Conservation (phyloP, 768 basidiomycete genomes). For the Hericium alpestre region DNA sequence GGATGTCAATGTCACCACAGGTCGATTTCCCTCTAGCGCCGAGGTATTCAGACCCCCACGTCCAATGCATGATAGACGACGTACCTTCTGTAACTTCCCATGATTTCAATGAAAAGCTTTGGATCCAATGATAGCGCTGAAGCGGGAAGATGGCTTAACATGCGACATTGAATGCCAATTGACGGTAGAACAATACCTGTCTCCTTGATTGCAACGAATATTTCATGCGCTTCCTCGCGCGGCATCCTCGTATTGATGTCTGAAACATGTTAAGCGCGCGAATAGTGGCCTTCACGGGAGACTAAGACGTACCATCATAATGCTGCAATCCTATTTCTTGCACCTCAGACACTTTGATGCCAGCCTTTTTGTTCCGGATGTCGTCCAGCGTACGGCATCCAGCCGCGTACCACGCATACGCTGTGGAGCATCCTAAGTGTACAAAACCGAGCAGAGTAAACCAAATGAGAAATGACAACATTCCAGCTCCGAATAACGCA, state of each 20-base stretch:
- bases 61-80: not conserved
- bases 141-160: not conserved
- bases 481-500: conserved; percentile 21
- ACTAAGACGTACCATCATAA: conserved; percentile 48
- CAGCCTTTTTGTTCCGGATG: conserved; percentile 45
- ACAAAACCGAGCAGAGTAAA: not conserved
- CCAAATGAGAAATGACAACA: not conserved
- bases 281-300: not conserved
- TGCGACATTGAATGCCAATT: not conserved
- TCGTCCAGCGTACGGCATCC: conserved; percentile 79
- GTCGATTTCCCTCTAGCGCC: conserved; percentile 58
- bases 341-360: conserved; percentile 44
- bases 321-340: conserved; percentile 61
- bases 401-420: conserved; percentile 60
- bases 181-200: conserved; percentile 36
- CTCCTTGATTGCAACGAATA: conserved; percentile 64
- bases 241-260: conserved; percentile 86
- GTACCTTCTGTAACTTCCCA: conserved; percentile 84
- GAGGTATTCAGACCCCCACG: not conserved
- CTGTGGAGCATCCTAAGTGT: conserved; percentile 46
- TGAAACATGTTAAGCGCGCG: conserved; percentile 14
- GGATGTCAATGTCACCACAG: conserved; percentile 87
- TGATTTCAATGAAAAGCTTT: conserved; percentile 67
- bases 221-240: conserved; percentile 60
- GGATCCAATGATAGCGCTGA: conserved; percentile 63